phyloP scores from a whole-genome alignment of 345 rosid species.

The Lepidium africanum region DNA sequence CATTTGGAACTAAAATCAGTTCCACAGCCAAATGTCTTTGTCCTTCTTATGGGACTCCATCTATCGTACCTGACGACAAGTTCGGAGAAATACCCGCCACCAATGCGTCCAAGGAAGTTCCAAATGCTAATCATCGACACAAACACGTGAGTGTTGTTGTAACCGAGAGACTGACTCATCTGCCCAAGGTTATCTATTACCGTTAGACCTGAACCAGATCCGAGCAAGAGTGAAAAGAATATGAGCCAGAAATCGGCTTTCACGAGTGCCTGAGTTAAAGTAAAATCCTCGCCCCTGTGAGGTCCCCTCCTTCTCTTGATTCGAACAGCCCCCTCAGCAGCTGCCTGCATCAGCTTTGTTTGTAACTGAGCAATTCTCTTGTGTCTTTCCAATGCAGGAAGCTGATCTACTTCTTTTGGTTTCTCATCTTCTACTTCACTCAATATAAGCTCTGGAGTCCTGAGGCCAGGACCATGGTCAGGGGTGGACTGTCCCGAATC shows the following conservation, averaged over 20 bases:
- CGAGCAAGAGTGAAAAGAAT: slow-evolving; percentile 66
- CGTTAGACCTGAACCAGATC: slow-evolving; percentile 88
- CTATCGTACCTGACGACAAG: slow-evolving; percentile 49
- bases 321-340: slow-evolving; percentile 81
- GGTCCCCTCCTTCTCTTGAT: slow-evolving; percentile 71
- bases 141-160: slow-evolving; percentile 61
- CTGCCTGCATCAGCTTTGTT: slow-evolving; percentile 58
- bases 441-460: slow-evolving; percentile 44
- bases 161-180: slow-evolving; percentile 76
- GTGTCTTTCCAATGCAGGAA: slow-evolving; percentile 68
- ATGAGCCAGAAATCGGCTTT: slow-evolving; percentile 87
- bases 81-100: slow-evolving; percentile 87
- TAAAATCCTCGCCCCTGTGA: slow-evolving; percentile 80
- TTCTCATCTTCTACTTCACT: slow-evolving; percentile 90
- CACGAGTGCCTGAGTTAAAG: slow-evolving; percentile 70
- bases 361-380: slow-evolving; percentile 73
- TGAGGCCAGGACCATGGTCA: slow-evolving; percentile 28
- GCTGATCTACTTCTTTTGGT: slow-evolving; percentile 72
- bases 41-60: background rate
- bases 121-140: slow-evolving; percentile 91
- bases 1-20: background rate
- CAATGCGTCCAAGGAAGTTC: slow-evolving; percentile 88
- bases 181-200: slow-evolving; percentile 92
- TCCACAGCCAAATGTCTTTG: background rate
- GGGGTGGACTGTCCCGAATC: slow-evolving; percentile 39